phyloP scores from a whole-genome alignment of 495 filamentous ascomycete genomes.

The Lepidopterella palustris region DNA sequence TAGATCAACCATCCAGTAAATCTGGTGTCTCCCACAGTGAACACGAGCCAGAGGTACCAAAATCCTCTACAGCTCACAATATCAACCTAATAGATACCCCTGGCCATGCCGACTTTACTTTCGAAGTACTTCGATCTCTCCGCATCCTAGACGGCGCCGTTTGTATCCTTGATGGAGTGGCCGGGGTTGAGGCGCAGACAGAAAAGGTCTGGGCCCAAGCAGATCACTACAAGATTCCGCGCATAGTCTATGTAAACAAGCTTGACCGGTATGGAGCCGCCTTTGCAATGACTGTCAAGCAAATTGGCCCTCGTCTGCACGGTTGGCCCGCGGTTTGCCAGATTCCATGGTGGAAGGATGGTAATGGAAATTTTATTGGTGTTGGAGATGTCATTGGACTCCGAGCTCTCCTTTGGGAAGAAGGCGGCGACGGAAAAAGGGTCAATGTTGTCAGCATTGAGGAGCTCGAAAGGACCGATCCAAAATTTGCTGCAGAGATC shows the following conservation, averaged over 20 bases:
- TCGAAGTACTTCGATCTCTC: conserved; percentile 89
- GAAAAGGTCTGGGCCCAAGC: conserved; percentile 96
- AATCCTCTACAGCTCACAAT: conserved; percentile 44
- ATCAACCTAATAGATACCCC: conserved; percentile 98
- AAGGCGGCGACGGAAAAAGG: conserved; percentile 61
- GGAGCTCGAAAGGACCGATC: conserved; percentile 47
- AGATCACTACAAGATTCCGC: conserved; percentile 73
- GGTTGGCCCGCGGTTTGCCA: conserved; percentile 90
- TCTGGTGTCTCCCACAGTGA: neutral
- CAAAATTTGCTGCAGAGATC: conserved; percentile 58
- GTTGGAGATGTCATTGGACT: conserved; percentile 72
- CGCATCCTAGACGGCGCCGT: conserved; percentile 92
- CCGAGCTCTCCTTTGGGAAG: conserved; percentile 47
- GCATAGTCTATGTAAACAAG: conserved; percentile 90
- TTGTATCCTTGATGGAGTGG: conserved; percentile 93
- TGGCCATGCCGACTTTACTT: conserved; percentile 96
- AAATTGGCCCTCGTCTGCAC: conserved; percentile 70
- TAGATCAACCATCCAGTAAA: conserved; percentile 15
- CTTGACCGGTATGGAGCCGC: conserved; percentile 90
- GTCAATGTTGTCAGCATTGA: conserved; percentile 48
- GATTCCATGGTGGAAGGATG: conserved; percentile 81
- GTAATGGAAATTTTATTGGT: conserved; percentile 67
- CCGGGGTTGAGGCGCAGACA: conserved; percentile 95
- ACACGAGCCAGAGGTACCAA: too few relatives aligned
- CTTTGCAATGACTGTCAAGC: conserved; percentile 78